Base-by-base conservation (phyloP, 2,329 filamentous ascomycete genomes). In the Colletotrichum ledebouriae region DNA sequence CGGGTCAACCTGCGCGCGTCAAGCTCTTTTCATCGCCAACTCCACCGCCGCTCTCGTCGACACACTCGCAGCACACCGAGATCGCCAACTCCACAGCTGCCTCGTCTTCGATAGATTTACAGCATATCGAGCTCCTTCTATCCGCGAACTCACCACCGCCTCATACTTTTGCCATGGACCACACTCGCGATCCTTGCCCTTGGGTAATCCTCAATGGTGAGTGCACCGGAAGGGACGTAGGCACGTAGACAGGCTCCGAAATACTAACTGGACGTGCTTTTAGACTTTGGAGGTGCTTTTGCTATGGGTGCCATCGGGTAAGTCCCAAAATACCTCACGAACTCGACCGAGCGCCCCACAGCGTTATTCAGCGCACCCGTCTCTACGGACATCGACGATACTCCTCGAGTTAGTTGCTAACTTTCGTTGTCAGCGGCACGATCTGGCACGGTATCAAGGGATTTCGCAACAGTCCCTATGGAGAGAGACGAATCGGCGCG, bases 391-490 rank as follows among this genome's bases (percentile, higher is more conserved):
- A 29, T 29, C 6, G 25, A 29, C 25, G 25, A 29, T 29, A 29
- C 25, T 6, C 4, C 39, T 46, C 25, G 17, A 17, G 17, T 17
- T 2, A n/a, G 17, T 50, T 25, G 12, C 22, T 17, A 4, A 15
- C 47, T 50, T n/a, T 25, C 29, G 33, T 52, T 22, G 33, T 13
- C 5, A 41, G 90, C 76, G 91, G 92, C 76, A 92, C 93, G 76
- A 91, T 98, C 79, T 98, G 95, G 95, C 95, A 98, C 83, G 94
- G 94, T 75, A 92, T 98, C 73, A 99, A 99, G 84, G 96, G 94
- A 68, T 96, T 94, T 83, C 86, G 94, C 78, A 97, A 93, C 83
- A 93, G 90, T 67, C 93, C 93, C 42, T 94, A 97, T 80, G 96
- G 96, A 79, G 96, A 99, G 85, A 89, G 96, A 79, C 89, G 95